phyloP scores from a whole-genome alignment of 805 yeast genomes.

The Wickerhamiella bombiphila region DNA sequence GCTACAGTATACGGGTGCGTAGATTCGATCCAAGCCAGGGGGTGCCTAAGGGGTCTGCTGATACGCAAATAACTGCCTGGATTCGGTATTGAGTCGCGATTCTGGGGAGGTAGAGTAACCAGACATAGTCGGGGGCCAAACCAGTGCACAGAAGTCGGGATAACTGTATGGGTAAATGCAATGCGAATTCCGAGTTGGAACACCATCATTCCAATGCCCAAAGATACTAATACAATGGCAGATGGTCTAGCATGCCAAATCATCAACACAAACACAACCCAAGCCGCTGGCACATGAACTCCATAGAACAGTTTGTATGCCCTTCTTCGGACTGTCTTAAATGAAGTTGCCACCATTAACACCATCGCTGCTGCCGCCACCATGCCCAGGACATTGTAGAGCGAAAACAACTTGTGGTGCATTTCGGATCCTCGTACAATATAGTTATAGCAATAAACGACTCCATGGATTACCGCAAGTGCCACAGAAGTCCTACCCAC shows the following conservation, averaged over 20 bases:
- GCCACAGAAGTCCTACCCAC: constrained; percentile 62
- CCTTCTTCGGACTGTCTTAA: constrained; percentile 47
- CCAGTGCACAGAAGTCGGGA: constrained; percentile 20
- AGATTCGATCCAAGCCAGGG: constrained; percentile 28
- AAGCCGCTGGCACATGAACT: constrained; percentile 60
- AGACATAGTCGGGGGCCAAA: constrained; percentile 30
- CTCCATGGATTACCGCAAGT: constrained; percentile 51
- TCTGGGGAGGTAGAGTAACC: constrained; percentile 26
- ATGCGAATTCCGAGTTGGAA: constrained; percentile 46
- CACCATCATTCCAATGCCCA: constrained; percentile 37
- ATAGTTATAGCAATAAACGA: constrained; percentile 30
- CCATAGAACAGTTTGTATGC: constrained; percentile 52
- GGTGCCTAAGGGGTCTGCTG: constrained; percentile 15
- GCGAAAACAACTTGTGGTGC: constrained; percentile 6
- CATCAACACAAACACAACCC: constrained; percentile 46
- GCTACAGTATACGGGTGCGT: constrained; percentile 35
- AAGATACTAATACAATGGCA: constrained; percentile 38
- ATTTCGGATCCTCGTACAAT: not conserved
- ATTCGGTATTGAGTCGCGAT: constrained; percentile 15
- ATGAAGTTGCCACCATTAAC: constrained; percentile 52
- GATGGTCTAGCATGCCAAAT: constrained; percentile 75
- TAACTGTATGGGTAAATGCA: constrained; percentile 11
- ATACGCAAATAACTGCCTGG: constrained; percentile 33
- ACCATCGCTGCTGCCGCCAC: constrained; percentile 32
- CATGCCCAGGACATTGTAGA: constrained; percentile 54